Evolutionary conservation across 306 rosid genomes (phyloP), one percentile per base, ranked within the genome.

Genomic region (Trifolium fragiferum): DNA sequence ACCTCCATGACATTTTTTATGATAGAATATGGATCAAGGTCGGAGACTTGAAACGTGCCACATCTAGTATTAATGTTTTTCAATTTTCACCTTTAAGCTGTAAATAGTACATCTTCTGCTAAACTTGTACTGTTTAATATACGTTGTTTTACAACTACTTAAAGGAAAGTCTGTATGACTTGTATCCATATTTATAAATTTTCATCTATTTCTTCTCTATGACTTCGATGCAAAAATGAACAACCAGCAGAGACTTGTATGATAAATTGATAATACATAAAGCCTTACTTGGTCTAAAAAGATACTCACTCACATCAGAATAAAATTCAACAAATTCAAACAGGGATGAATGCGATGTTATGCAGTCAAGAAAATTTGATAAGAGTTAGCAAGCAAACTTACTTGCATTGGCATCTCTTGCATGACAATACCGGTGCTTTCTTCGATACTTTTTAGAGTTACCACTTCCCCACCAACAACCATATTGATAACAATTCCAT

Each of bases 401-500:
- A 92, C 99, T 80, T 84, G 84, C 84, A 95, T 89, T 65, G 97
- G 98, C 98, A 95, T 92, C 87, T 95, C 97, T 76, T 86, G 93
- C 82, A 95, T 86, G 82, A 90, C 78, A 72, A 89, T 85, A 75
- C 78, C 72, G 81, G 86, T 89, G 81, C 89, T 87, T 82, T 92
- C 99, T 89, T 92, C 99, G 14, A 90, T 65, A 85, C 78, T 82
- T 77, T 86, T 89, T 66, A 95, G 89, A 20, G 83, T 90, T 32
- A 89, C 93, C 49, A 95, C 96, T 86, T 92, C 99, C 16, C 96
- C 98, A 61, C 99, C 91, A 51, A 86, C 92, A 53, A 94, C 98
- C 99, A 90, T 92, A 76, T 90, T 95, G 90, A 90, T 95, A 49
- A 90, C 89, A 77, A 90, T 78, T 77, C 98, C 99, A 81, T 95